A percentile compares a stretch with the other conserved stretches of the same genome.
phyloP scores from a whole-genome alignment of 108 stramenopile genomes.

The Pelagomonas calceolata region DNA sequence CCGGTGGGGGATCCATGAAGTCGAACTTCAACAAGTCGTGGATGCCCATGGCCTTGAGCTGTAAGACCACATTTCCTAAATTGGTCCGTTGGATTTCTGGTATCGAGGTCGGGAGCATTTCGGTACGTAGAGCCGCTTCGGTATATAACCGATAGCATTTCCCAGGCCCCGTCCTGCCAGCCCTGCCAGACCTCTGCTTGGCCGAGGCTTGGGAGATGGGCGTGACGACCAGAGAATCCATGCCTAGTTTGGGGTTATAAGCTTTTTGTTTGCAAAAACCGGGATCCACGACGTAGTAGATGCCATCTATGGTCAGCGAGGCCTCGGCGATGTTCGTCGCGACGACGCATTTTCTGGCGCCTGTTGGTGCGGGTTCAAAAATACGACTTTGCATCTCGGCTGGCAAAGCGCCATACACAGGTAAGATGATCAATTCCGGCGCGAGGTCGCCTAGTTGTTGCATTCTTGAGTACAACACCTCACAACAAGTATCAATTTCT shows the following conservation, averaged over 20 bases:
- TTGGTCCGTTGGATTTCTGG: slow-evolving; percentile 95
- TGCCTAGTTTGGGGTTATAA: slow-evolving; percentile 91
- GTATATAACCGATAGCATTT: slow-evolving; percentile 97
- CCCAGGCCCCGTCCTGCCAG: slow-evolving; percentile 94
- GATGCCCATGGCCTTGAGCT: slow-evolving; percentile 93
- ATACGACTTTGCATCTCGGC: slow-evolving; percentile 97
- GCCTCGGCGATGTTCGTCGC: slow-evolving; percentile 99
- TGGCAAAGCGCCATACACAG: slow-evolving; percentile 91
- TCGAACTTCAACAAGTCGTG: slow-evolving; percentile 93
- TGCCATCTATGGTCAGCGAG: slow-evolving; percentile 95
- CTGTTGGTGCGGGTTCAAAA: slow-evolving; percentile 91
- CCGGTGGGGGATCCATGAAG: slow-evolving; percentile 98
- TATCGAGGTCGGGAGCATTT: slow-evolving; percentile 83
- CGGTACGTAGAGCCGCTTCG: slow-evolving; percentile 77
- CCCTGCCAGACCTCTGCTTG: slow-evolving; percentile 81
- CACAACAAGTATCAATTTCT: slow-evolving; percentile 96
- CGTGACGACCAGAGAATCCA: slow-evolving; percentile 92
- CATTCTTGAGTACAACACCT: slow-evolving; percentile 90
- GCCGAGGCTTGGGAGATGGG: slow-evolving; percentile 94
- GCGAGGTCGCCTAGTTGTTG: slow-evolving; percentile 86
- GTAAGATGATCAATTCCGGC: slow-evolving; percentile 90
- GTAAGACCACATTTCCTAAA: slow-evolving; percentile 84
- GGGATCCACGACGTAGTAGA: slow-evolving; percentile 98
- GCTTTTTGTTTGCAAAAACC: slow-evolving; percentile 95
- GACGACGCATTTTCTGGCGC: slow-evolving; percentile 85